These are phyloP conservation scores for Hippophae tibetana DNA, from an alignment of 306 rosid species.

Conservation along the genomic window DNA sequence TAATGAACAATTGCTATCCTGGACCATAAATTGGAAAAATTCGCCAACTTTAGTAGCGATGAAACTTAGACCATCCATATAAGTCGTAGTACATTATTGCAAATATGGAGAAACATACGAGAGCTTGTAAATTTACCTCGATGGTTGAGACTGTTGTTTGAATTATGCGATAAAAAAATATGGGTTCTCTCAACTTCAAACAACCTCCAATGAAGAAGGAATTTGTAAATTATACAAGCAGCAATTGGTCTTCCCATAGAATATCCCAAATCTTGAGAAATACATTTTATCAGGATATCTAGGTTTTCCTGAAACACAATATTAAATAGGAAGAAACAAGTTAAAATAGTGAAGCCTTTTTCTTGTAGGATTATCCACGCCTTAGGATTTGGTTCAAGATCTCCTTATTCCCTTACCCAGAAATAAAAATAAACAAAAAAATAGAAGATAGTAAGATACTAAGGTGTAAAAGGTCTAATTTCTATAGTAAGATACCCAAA, in stretches of 20 bases:
- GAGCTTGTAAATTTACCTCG: slow-evolving; percentile 40
- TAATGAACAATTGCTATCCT: slow-evolving; percentile 71
- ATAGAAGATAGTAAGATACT: slow-evolving; percentile 7
- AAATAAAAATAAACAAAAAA: no score
- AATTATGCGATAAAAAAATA: slow-evolving; percentile 88
- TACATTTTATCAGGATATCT: slow-evolving; percentile 16
- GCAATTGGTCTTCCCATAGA: slow-evolving; percentile 87
- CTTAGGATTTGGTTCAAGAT: no score
- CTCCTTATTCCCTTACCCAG: no score
- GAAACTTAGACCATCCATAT: slow-evolving; percentile 6
- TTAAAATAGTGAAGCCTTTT: slow-evolving; percentile 1
- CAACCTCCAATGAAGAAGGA: slow-evolving; percentile 98
- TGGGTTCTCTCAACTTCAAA: slow-evolving; percentile 96
- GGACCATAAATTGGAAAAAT: slow-evolving; percentile 47
- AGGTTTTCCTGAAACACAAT: slow-evolving; percentile 74
- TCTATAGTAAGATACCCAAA: no score
- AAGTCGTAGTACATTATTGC: no score
- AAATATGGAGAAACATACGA: no score
- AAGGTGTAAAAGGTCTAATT: slow-evolving; percentile 1
- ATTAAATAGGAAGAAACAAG: slow-evolving; percentile 16
- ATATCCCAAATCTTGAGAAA: slow-evolving; percentile 17
- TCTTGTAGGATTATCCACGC: no score
- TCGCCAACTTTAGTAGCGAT: slow-evolving; percentile 19
- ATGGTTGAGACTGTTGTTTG: slow-evolving; percentile 90
- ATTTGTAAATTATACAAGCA: slow-evolving; percentile 87